These are phyloP conservation scores for Coemansia sp. DNA, from an alignment of 192 early-diverging fungal species.

Conservation along the genomic window DNA sequence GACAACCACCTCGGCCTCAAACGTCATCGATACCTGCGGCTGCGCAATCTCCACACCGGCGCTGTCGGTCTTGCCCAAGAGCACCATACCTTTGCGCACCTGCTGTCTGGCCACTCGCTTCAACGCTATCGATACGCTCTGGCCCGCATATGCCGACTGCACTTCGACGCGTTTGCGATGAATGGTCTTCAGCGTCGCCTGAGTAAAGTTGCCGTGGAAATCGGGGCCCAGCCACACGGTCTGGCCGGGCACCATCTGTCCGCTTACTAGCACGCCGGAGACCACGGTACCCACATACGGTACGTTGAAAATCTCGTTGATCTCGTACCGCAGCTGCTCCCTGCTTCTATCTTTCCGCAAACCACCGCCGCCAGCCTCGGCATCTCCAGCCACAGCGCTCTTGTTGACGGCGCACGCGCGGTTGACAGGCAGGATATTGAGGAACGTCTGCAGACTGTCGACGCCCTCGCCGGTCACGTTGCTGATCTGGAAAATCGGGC, in stretches of 20 bases:
- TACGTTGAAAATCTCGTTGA: constrained; percentile 89
- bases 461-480: constrained; percentile 86
- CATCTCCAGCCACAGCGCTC: neutral
- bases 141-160: constrained; percentile 75
- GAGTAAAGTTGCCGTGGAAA: constrained; percentile 74
- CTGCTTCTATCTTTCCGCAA: neutral
- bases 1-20: constrained; percentile 92
- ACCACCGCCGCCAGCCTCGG: neutral
- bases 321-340: constrained; percentile 74
- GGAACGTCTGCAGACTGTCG: constrained; percentile 74
- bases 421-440: constrained; percentile 77
- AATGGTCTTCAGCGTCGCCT: constrained; percentile 80
- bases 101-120: constrained; percentile 78
- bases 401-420: constrained; percentile 29
- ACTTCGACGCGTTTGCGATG: constrained; percentile 87
- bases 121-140: constrained; percentile 81
- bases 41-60: constrained; percentile 3
- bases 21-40: constrained; percentile 56
- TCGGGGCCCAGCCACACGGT: constrained; percentile 85
- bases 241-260: constrained; percentile 81
- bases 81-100: constrained; percentile 73
- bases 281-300: constrained; percentile 93
- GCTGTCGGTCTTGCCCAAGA: constrained; percentile 21
- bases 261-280: constrained; percentile 72
- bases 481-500: constrained; percentile 93